Evolutionary conservation across 139 green algal species (phyloP).

Genomic region (Volvox reticuliferus): DNA sequence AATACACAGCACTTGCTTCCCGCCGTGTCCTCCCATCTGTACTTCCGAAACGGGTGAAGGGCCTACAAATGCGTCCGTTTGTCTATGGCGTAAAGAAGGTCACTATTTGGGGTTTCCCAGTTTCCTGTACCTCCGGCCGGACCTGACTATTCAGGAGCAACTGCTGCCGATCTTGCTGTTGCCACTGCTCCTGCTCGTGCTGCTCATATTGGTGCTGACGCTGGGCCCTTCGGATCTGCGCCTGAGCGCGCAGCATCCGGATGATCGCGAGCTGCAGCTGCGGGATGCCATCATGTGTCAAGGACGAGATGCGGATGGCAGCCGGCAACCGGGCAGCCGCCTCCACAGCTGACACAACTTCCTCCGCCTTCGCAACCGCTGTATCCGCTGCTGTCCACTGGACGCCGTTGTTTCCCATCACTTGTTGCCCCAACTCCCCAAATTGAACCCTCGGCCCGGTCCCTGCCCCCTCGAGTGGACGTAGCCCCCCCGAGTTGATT

Average conservation of each 20-base stretch:
- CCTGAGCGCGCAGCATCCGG: slow-evolving; percentile 60
- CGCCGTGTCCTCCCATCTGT: too few relatives aligned
- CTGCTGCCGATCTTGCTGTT: not conserved
- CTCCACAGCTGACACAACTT: slow-evolving; percentile 25
- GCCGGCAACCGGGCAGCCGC: slow-evolving; percentile 62
- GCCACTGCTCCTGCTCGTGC: not conserved
- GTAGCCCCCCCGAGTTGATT: too few relatives aligned
- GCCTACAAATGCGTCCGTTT: not conserved
- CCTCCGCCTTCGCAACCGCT: not conserved
- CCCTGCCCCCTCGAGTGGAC: too few relatives aligned
- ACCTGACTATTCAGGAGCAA: not conserved
- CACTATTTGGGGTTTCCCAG: not conserved
- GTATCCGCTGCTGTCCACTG: too few relatives aligned
- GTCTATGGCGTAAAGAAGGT: not conserved
- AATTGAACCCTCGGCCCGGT: too few relatives aligned
- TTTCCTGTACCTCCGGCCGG: not conserved
- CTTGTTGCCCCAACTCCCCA: too few relatives aligned
- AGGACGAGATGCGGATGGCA: slow-evolving; percentile 76
- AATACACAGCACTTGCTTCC: too few relatives aligned
- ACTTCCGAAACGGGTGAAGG: too few relatives aligned
- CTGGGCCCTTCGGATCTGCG: not conserved
- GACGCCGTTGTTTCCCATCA: too few relatives aligned
- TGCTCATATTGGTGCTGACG: not conserved
- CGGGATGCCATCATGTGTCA: slow-evolving; percentile 77
- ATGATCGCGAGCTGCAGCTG: slow-evolving; percentile 75